These are phyloP conservation scores for Teratosphaeria epicoccoides DNA, from an alignment of 2,329 filamentous ascomycete genomes.

Conservation along the genomic window DNA sequence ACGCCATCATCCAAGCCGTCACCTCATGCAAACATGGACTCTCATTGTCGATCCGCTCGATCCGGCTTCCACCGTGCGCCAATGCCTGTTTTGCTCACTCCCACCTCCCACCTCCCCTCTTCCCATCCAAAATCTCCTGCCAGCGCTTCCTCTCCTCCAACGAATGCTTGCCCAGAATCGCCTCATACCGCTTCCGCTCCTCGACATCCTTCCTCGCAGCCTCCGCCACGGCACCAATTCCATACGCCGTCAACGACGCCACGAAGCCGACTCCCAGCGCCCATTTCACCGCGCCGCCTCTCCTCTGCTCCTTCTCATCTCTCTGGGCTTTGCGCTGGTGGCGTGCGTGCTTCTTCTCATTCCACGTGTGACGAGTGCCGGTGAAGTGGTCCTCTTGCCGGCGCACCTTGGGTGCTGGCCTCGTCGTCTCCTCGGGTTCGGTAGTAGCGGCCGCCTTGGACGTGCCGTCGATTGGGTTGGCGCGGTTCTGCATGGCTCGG, in stretches of 20 bases:
- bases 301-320: slow-evolving; percentile 10
- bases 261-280: slow-evolving; percentile 45
- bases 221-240: slow-evolving; percentile 48
- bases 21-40: background rate
- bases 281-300: slow-evolving; percentile 23
- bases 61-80: too few relatives aligned
- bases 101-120: slow-evolving; percentile 5
- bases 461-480: slow-evolving; percentile 49
- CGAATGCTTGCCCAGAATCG: background rate
- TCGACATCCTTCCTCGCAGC: slow-evolving; percentile 11
- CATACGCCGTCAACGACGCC: slow-evolving; percentile 48
- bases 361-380: slow-evolving; percentile 22
- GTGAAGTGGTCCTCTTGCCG: slow-evolving; percentile 41
- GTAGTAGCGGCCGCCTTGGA: slow-evolving; percentile 2
- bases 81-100: too few relatives aligned
- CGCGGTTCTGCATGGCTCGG: slow-evolving; percentile 7
- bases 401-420: slow-evolving; percentile 34
- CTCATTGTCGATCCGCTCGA: too few relatives aligned
- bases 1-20: background rate
- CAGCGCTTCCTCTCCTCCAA: slow-evolving; percentile 10
- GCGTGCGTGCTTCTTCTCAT: slow-evolving; percentile 8
- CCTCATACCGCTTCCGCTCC: slow-evolving; percentile 4
- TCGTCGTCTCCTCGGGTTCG: background rate
- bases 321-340: slow-evolving; percentile 6
- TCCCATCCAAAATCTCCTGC: slow-evolving; percentile 16